Percentiles rank a stretch among this genome's conserved stretches.
Evolutionary conservation across 768 basidiomycete species (phyloP).

Genomic region (Boletus fagicola): DNA sequence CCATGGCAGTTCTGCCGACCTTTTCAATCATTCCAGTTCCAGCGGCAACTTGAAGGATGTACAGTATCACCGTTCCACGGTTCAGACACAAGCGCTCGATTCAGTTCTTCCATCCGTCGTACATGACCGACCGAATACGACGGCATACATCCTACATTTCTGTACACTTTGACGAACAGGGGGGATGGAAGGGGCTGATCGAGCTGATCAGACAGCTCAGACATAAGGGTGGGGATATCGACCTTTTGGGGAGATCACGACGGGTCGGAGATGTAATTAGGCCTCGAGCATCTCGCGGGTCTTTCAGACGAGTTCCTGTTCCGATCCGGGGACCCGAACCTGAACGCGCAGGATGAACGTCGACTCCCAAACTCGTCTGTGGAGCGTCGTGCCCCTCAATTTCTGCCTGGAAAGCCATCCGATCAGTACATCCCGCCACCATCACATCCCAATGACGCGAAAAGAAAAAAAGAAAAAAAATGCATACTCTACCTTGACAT

Average conservation of each 20-base stretch:
- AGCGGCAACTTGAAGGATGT: too few relatives aligned
- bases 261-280: neutral
- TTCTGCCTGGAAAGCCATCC: constrained; percentile 26
- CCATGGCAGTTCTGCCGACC: too few relatives aligned
- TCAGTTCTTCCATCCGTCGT: neutral
- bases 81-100: neutral
- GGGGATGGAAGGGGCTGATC: too few relatives aligned
- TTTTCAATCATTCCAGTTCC: too few relatives aligned
- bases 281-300: constrained; percentile 53
- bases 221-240: too few relatives aligned
- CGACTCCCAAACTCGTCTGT: neutral
- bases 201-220: too few relatives aligned
- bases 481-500: constrained; percentile 44
- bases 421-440: neutral
- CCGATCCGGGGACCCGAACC: neutral
- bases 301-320: constrained; percentile 43
- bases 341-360: neutral
- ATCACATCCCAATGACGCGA: neutral
- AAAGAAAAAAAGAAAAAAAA: constrained; percentile 4
- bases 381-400: neutral
- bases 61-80: neutral
- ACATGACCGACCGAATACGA: neutral
- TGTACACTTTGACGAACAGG: neutral
- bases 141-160: too few relatives aligned
- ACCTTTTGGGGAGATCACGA: too few relatives aligned